Conservation (phyloP, 2,329 filamentous ascomycete species). For the Malbranchea zuffiana region DNA sequence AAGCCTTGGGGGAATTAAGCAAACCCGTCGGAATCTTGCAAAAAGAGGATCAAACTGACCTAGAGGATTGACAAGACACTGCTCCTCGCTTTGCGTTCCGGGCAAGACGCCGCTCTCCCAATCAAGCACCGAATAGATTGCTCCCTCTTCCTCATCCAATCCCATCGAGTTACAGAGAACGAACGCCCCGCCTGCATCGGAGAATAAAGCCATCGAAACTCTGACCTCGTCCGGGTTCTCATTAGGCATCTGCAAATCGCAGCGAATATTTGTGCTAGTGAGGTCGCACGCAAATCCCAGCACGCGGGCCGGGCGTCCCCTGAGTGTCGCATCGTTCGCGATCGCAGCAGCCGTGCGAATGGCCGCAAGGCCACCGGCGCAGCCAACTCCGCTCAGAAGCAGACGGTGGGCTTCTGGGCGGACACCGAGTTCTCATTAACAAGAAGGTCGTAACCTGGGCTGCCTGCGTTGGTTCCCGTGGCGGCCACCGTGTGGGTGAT, state of each 20-base stretch:
- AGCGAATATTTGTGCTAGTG: neutral
- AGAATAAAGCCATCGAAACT: neutral
- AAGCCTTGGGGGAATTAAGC: too few species aligned
- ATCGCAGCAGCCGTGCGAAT: neutral
- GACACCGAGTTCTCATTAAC: neutral
- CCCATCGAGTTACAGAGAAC: slow-evolving; percentile 1
- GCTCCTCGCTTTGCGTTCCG: too few species aligned
- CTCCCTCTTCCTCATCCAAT: neutral
- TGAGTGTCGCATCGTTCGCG: neutral
- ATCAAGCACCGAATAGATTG: too few species aligned
- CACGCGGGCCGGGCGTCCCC: neutral
- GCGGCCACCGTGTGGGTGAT: slow-evolving; percentile 2
- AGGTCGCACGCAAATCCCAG: slow-evolving; percentile 3
- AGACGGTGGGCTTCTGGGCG: neutral
- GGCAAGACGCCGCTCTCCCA: too few species aligned
- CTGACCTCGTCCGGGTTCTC: too few species aligned
- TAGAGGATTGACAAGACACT: too few species aligned
- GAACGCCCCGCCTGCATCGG: slow-evolving; percentile 1
- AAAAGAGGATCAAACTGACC: too few species aligned
- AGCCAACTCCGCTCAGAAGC: slow-evolving; percentile 1
- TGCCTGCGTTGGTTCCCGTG: slow-evolving; percentile 1
- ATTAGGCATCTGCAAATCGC: neutral
- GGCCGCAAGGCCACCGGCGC: neutral
- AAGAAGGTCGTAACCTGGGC: slow-evolving; percentile 4
- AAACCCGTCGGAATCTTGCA: too few species aligned